Conservation (phyloP, 345 rosid genomes). For the Xanthoceras sorbifolium region DNA sequence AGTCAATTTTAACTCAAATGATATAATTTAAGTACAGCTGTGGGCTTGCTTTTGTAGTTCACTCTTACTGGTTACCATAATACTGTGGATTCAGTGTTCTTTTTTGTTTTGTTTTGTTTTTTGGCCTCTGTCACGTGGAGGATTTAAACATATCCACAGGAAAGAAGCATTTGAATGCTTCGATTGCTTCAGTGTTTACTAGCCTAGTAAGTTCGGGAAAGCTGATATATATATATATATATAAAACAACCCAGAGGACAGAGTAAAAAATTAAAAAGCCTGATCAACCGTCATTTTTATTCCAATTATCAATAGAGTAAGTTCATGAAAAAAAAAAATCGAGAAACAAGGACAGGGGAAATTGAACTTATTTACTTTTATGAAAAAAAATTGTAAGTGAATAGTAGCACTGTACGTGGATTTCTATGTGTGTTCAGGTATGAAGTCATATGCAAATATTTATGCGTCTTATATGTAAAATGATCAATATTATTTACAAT, state of each 20-base stretch:
- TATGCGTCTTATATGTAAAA: neutral
- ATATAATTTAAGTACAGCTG: neutral
- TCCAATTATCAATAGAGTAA: neutral
- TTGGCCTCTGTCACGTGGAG: neutral
- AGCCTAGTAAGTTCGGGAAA: neutral
- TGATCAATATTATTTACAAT: neutral
- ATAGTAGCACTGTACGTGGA: neutral
- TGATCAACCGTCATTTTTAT: neutral
- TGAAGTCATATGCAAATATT: neutral
- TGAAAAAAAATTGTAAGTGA: neutral
- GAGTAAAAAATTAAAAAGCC: neutral
- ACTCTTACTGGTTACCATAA: no score
- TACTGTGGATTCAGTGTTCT: neutral
- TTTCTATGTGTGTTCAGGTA: neutral
- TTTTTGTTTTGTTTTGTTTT: neutral
- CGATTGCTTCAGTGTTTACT: neutral
- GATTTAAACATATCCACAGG: neutral
- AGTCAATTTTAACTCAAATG: neutral
- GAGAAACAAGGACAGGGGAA: neutral
- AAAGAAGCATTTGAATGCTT: neutral
- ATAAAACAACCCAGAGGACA: no score
- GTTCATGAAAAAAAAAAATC: neutral
- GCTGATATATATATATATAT: no score
- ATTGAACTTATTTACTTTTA: neutral
- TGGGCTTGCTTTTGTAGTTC: neutral